Conservation (phyloP, 2,329 filamentous ascomycete genomes). For the Helicocarpus griseus region DNA sequence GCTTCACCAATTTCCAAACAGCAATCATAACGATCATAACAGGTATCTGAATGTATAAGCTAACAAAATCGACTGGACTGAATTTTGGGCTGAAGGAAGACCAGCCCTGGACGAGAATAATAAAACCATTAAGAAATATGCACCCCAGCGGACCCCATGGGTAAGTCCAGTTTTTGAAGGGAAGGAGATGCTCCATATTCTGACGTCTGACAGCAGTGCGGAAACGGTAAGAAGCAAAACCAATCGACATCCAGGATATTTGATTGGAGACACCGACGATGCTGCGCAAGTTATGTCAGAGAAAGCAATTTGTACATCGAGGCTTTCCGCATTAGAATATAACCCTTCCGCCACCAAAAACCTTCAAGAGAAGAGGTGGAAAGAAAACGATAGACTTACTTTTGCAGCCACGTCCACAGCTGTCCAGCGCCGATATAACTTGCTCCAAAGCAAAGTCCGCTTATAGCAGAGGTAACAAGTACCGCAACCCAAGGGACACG, state of each 20-base stretch:
- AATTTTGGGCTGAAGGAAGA: conserved; percentile 51
- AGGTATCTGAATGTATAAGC: conserved; percentile 54
- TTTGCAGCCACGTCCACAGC: conserved; percentile 58
- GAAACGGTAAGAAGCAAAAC: conserved; percentile 56
- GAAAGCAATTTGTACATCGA: not conserved
- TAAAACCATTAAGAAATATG: conserved; percentile 47
- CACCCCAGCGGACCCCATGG: conserved; percentile 51
- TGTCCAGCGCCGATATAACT: conserved; percentile 57
- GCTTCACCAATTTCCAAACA: conserved; percentile 45
- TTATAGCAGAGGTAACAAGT: conserved; percentile 44
- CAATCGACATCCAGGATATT: conserved; percentile 54
- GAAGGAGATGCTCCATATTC: conserved; percentile 51
- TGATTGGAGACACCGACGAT: conserved; percentile 60
- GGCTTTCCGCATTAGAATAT: too few relatives aligned
- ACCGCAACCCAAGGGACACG: conserved; percentile 47
- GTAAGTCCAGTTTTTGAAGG: conserved; percentile 59
- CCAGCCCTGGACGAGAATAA: conserved; percentile 55
- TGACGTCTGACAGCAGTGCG: conserved; percentile 48
- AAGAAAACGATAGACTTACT: conserved; percentile 31
- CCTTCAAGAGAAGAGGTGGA: not conserved
- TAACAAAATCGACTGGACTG: conserved; percentile 51
- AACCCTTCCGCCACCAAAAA: too few relatives aligned
- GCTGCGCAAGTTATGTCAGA: conserved; percentile 20
- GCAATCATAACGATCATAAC: conserved; percentile 49
- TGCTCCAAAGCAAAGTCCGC: conserved; percentile 53